Evolutionary conservation across 2,329 filamentous ascomycete genomes (phyloP).

Genomic region (Aureobasidium sp.): DNA sequence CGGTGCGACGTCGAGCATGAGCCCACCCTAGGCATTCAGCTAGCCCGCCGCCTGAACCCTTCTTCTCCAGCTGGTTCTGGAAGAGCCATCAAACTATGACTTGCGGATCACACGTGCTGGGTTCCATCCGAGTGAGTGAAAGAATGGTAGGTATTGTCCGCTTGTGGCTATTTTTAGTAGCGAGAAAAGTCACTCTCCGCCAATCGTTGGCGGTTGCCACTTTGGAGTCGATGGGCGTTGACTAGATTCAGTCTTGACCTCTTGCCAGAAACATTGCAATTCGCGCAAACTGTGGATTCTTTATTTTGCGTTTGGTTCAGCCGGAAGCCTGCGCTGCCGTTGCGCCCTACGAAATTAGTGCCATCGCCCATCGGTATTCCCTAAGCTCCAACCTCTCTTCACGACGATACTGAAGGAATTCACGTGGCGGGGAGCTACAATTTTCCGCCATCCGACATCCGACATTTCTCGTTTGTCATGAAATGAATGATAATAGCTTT

Average conservation of each 20-base stretch:
- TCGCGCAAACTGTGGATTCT: not conserved
- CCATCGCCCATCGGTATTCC: not conserved
- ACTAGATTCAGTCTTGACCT: not conserved
- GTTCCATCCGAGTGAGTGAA: not conserved
- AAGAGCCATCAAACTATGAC: not conserved
- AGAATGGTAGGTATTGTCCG: not conserved
- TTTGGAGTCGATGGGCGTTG: not conserved
- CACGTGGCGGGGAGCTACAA: conserved; percentile 1
- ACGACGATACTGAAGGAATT: not conserved
- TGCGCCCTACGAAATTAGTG: conserved; percentile 4
- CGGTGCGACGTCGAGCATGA: not conserved
- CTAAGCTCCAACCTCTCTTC: not conserved
- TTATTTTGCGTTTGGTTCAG: not conserved
- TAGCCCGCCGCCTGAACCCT: not conserved
- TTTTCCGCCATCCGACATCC: not conserved
- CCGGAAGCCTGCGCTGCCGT: not conserved
- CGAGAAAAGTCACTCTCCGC: not conserved
- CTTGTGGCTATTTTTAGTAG: conserved; percentile 10
- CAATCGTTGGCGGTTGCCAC: conserved; percentile 6
- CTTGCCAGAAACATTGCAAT: not conserved
- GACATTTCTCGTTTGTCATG: conserved; percentile 6
- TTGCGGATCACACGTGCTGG: conserved; percentile 9
- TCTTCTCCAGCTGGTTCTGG: not conserved
- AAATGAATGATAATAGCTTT: not conserved
- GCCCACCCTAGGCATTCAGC: not conserved